Base-by-base conservation (phyloP, 179 eudicot genomes). In the Actinidia arguta region DNA sequence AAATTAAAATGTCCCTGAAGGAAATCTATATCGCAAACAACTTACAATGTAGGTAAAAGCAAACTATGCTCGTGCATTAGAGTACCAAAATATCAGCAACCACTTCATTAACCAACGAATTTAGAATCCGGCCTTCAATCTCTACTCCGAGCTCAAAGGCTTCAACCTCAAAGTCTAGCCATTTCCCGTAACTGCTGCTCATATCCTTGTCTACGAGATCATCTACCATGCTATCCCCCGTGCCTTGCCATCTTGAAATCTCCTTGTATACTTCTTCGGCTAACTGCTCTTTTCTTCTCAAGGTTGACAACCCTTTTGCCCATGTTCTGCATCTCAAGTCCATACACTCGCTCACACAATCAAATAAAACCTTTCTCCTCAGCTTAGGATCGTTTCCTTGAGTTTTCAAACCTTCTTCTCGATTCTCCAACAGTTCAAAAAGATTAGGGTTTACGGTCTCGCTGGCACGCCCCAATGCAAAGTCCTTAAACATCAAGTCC, bases 121-220 rank as follows among this genome's bases (percentile, higher is more conserved):
- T 86, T 20, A 95, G 73, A 25, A 97, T 87, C 52, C 85, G 82
- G 7, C 81, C 87, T 87, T 94, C 95, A 70, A 97, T 86, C 81
- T 94, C 92, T 24, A 92, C 76, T 73, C 97, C 98, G 31, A 92
- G 79, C 82, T 88, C 95, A 83, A 86, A 92, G 48, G 85, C 95
- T 84, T 97, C 98, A 16, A 85, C 90, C 42, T 91, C 93, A 68
- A 87, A 94, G 55, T 95, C 96, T 7, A 90, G 82, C 99, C 99
- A 97, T 83, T 77, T 93, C 52, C 98, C 95, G 76, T 85, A 75
- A 51, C 80, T 82, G 88, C 88, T 85, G 80, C 98, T 92, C 99
- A 97, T 94, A 78, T 97, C 98, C 78, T 89, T 93, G 85, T 93
- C 98, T 24, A 95, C 94, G 46, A 95, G 90, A 82, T 95, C 98